A percentile compares a stretch with the other conserved stretches of the same genome.
These are phyloP conservation scores for Ampelomyces quisqualis DNA, from an alignment of 2,329 filamentous ascomycete species.

Conservation along the genomic window DNA sequence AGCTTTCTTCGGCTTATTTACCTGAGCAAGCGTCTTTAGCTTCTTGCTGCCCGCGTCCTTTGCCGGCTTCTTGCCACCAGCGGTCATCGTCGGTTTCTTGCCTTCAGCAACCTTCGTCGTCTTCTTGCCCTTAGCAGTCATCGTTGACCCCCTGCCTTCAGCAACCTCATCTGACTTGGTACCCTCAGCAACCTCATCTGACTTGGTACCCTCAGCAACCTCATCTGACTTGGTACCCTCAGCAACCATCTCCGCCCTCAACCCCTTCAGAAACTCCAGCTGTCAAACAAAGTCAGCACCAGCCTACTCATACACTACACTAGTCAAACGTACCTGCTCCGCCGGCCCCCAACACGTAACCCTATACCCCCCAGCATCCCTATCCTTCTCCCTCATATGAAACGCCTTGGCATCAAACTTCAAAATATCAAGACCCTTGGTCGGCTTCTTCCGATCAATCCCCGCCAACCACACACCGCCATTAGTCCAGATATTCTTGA, in stretches of 20 bases:
- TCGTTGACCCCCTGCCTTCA: too few relatives aligned
- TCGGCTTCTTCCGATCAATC: constrained; percentile 7
- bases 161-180: too few relatives aligned
- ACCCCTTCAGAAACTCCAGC: constrained; percentile 7
- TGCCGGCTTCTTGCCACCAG: too few relatives aligned
- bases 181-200: too few relatives aligned
- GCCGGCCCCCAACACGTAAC: constrained; percentile 10
- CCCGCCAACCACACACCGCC: constrained; percentile 11
- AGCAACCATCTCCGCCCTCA: constrained; percentile 9
- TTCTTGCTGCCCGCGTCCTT: too few relatives aligned
- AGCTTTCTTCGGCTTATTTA: too few relatives aligned
- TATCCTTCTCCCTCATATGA: constrained; percentile 9
- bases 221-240: too few relatives aligned
- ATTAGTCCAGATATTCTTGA: constrained; percentile 39
- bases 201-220: too few relatives aligned
- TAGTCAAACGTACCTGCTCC: constrained; percentile 2
- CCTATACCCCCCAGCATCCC: constrained; percentile 1
- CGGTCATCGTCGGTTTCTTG: too few relatives aligned
- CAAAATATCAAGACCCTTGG: constrained; percentile 10
- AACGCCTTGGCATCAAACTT: constrained; percentile 12
- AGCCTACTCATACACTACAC: neutral
- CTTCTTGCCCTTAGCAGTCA: constrained; percentile 2
- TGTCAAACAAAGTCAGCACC: neutral
- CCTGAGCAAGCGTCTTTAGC: too few relatives aligned
- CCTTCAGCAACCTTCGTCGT: neutral